phyloP scores from a whole-genome alignment of 179 eudicot genomes.

The Pouteria campechiana region DNA sequence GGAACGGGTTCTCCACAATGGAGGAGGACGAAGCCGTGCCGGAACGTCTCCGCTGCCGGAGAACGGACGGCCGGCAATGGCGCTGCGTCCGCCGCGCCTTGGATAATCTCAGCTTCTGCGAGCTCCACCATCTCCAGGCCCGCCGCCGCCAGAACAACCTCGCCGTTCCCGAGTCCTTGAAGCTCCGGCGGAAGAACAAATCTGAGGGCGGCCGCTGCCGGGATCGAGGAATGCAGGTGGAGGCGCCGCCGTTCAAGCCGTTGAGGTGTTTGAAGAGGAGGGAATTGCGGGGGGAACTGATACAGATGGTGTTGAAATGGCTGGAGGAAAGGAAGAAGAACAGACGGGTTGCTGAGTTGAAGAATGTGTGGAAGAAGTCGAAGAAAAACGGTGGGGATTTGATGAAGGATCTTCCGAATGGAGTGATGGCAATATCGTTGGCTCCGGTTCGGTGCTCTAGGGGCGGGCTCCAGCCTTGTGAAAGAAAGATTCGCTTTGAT shows the following conservation, averaged over 20 bases:
- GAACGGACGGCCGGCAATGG: slow-evolving; percentile 81
- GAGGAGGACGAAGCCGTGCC: slow-evolving; percentile 22
- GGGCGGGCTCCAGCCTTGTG: slow-evolving; percentile 21
- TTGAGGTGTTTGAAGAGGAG: slow-evolving; percentile 38
- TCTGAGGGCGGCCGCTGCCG: slow-evolving; percentile 13
- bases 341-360: neutral
- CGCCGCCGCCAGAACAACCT: slow-evolving; percentile 53
- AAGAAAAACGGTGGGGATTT: slow-evolving; percentile 18
- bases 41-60: slow-evolving; percentile 55
- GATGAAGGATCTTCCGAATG: slow-evolving; percentile 71
- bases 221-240: slow-evolving; percentile 16
- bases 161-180: slow-evolving; percentile 64
- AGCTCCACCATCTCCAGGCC: slow-evolving; percentile 65
- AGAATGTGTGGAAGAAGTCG: slow-evolving; percentile 10
- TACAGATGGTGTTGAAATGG: slow-evolving; percentile 58
- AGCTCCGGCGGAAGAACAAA: slow-evolving; percentile 39
- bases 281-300: slow-evolving; percentile 58
- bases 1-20: too few species aligned
- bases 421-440: slow-evolving; percentile 64
- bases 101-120: slow-evolving; percentile 46
- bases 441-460: slow-evolving; percentile 21
- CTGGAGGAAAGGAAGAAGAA: slow-evolving; percentile 68
- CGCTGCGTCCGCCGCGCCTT: slow-evolving; percentile 46
- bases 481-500: slow-evolving; percentile 50
- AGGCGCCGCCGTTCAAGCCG: neutral